phyloP scores from a whole-genome alignment of 352 stramenopile genomes.

The Globisporangium barbulae region DNA sequence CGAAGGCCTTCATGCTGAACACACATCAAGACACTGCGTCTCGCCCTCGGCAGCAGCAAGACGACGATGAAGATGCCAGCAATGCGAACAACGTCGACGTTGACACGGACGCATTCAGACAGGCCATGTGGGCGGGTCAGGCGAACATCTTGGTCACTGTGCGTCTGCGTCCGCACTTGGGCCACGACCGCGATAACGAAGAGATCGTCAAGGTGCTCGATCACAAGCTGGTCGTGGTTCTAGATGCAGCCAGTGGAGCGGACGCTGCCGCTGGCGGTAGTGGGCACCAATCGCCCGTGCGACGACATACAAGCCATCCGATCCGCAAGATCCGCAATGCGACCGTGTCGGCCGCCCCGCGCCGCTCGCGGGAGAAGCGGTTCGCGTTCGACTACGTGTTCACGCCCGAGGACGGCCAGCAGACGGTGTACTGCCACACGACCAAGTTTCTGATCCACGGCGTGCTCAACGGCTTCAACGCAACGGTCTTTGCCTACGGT shows the following conservation, averaged over 20 bases:
- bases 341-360: slow-evolving; percentile 19
- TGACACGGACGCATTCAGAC: slow-evolving; percentile 63
- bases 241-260: slow-evolving; percentile 37
- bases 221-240: slow-evolving; percentile 79
- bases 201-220: slow-evolving; percentile 86
- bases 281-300: slow-evolving; percentile 9
- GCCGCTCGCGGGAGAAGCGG: slow-evolving; percentile 63
- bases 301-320: slow-evolving; percentile 24
- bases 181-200: slow-evolving; percentile 62
- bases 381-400: slow-evolving; percentile 92
- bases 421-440: slow-evolving; percentile 83
- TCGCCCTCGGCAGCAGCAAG: background rate
- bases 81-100: slow-evolving; percentile 16
- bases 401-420: slow-evolving; percentile 56
- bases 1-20: slow-evolving; percentile 17
- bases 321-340: slow-evolving; percentile 36
- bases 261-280: background rate
- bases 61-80: background rate
- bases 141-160: slow-evolving; percentile 89
- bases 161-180: slow-evolving; percentile 75
- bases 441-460: slow-evolving; percentile 88
- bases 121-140: slow-evolving; percentile 85
- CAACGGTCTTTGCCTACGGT: slow-evolving; percentile 91
- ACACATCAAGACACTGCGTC: background rate
- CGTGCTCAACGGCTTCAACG: slow-evolving; percentile 88